These are phyloP conservation scores for Botrytis galanthina DNA, from an alignment of 2,329 filamentous ascomycete genomes.

Conservation along the genomic window DNA sequence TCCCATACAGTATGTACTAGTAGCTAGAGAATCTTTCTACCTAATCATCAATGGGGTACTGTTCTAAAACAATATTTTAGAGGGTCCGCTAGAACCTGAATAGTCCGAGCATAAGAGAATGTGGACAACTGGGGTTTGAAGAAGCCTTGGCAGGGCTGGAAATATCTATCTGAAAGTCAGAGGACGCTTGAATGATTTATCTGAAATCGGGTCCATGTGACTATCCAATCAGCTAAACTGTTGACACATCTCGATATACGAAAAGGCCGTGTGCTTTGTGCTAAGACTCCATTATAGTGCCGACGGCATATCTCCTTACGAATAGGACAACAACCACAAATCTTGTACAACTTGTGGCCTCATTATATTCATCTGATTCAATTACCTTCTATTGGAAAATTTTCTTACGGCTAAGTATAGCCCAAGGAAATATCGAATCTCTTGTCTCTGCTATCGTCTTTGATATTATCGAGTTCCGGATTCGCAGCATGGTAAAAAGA, in stretches of 20 bases:
- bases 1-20: background rate
- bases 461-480: background rate
- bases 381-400: background rate
- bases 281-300: background rate
- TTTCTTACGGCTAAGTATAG: background rate
- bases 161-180: background rate
- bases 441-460: background rate
- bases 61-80: background rate
- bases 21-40: background rate
- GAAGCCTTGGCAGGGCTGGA: background rate
- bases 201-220: background rate
- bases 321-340: background rate
- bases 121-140: background rate
- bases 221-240: background rate
- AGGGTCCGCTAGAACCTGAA: background rate
- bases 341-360: background rate
- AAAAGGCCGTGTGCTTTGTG: background rate
- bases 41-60: background rate
- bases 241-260: background rate
- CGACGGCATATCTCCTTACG: background rate
- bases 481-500: background rate
- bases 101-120: background rate
- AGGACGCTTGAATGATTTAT: background rate
- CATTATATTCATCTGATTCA: background rate
- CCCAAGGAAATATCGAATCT: background rate